Conservation (phyloP, 164 flowering plant genomes). For the Nymphaea colorata region DNA sequence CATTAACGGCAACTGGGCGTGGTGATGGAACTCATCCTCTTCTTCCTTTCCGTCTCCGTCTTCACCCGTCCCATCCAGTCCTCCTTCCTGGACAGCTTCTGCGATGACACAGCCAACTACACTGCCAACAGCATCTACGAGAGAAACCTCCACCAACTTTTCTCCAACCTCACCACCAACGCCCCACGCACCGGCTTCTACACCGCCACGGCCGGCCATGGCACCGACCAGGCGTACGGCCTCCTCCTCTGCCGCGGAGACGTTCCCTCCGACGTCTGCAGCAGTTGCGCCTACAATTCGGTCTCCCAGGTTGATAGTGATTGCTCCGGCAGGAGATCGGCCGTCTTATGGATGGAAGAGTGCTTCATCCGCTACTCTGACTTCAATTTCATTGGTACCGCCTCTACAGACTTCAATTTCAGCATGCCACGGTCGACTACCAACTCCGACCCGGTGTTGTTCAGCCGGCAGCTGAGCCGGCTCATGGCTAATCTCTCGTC, state of each 20-base stretch:
- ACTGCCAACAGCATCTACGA: no score
- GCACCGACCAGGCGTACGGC: no score
- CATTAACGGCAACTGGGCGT: no score
- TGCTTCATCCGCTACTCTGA: constrained; percentile 26
- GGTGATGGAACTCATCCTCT: not conserved
- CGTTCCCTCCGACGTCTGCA: no score
- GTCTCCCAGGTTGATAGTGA: not conserved
- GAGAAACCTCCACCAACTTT: no score
- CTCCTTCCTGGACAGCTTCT: no score
- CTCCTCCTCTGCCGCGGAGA: no score
- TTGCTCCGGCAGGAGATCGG: constrained; percentile 14
- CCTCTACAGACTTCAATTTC: not conserved
- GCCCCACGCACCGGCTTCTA: no score
- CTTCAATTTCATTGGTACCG: constrained; percentile 4
- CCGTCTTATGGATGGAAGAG: constrained; percentile 11
- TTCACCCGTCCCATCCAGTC: constrained; percentile 2
- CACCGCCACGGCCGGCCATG: no score
- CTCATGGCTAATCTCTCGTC: constrained; percentile 1
- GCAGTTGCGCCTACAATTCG: constrained; percentile 10
- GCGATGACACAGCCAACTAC: no score
- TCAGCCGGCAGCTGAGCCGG: no score
- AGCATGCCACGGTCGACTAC: not conserved
- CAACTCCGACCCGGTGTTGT: constrained; percentile 1
- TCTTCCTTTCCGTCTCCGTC: constrained; percentile 16
- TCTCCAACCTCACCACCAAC: no score